phyloP scores from a whole-genome alignment of 1,139 yeast species.

The Saccharomyces hybrid region DNA sequence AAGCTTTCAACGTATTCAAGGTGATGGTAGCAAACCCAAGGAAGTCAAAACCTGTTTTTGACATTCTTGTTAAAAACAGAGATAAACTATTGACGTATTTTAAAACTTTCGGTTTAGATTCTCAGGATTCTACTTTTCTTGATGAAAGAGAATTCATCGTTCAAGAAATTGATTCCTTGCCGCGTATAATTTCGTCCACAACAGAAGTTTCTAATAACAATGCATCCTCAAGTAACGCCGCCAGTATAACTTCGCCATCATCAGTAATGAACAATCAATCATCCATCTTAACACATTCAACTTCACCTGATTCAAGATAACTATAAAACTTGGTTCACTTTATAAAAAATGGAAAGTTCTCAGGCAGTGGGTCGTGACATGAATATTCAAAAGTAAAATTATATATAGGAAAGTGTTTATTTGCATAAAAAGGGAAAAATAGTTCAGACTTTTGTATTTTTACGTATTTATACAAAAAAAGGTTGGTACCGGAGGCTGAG shows the following conservation, averaged over 20 bases:
- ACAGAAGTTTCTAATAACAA: conserved; percentile 5
- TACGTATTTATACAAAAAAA: neutral
- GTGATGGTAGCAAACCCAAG: conserved; percentile 92
- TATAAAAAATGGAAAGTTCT: neutral
- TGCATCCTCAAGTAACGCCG: neutral
- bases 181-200: conserved; percentile 37
- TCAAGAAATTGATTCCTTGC: conserved; percentile 64
- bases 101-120: conserved; percentile 53
- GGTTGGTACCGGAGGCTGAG: neutral
- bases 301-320: neutral
- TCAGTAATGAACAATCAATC: neutral
- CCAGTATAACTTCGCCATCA: neutral
- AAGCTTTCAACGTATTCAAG: conserved; percentile 89
- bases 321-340: neutral
- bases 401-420: neutral
- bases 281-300: neutral
- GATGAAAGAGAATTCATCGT: conserved; percentile 80
- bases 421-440: neutral
- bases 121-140: conserved; percentile 56
- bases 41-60: conserved; percentile 70
- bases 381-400: neutral
- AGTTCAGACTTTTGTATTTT: neutral
- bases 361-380: neutral
- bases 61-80: conserved; percentile 76
- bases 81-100: conserved; percentile 67